phyloP scores from a whole-genome alignment of 805 yeast species.

The Pichia exigua region DNA sequence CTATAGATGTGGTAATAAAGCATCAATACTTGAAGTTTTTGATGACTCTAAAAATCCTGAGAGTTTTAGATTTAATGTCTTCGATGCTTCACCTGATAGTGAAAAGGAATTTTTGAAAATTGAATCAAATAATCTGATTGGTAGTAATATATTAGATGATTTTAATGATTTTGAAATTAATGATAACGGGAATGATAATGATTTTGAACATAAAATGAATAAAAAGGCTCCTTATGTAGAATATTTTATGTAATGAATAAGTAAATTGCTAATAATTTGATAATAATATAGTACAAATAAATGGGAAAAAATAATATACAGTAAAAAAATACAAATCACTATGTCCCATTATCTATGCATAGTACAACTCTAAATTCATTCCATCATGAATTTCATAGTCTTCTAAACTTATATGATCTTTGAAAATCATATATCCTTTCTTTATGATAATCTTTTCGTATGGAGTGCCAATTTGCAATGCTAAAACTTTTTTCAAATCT shows the following conservation, averaged over 20 bases:
- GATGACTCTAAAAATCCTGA: constrained; percentile 54
- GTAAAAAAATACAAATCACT: neutral
- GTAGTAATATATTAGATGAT: constrained; percentile 24
- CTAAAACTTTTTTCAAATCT: constrained; percentile 78
- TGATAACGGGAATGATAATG: constrained; percentile 4
- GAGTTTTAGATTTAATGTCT: constrained; percentile 70
- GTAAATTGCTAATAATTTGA: neutral
- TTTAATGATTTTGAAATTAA: constrained; percentile 14
- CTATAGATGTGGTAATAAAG: constrained; percentile 93
- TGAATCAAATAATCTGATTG: constrained; percentile 17
- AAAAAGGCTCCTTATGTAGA: constrained; percentile 35
- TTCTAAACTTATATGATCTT: constrained; percentile 86
- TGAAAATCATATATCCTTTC: constrained; percentile 76
- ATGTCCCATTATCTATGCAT: constrained; percentile 32
- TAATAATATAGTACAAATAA: neutral
- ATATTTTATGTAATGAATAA: constrained; percentile 30
- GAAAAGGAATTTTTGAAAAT: constrained; percentile 44
- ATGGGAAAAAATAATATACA: neutral
- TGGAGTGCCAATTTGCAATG: constrained; percentile 75
- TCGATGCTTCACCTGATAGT: constrained; percentile 95
- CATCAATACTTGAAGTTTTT: constrained; percentile 84
- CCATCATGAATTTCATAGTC: constrained; percentile 94
- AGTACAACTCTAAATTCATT: constrained; percentile 77
- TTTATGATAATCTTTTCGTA: constrained; percentile 62
- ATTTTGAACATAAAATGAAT: constrained; percentile 17